phyloP scores from a whole-genome alignment of 345 rosid genomes.

The Populus pruinosa region DNA sequence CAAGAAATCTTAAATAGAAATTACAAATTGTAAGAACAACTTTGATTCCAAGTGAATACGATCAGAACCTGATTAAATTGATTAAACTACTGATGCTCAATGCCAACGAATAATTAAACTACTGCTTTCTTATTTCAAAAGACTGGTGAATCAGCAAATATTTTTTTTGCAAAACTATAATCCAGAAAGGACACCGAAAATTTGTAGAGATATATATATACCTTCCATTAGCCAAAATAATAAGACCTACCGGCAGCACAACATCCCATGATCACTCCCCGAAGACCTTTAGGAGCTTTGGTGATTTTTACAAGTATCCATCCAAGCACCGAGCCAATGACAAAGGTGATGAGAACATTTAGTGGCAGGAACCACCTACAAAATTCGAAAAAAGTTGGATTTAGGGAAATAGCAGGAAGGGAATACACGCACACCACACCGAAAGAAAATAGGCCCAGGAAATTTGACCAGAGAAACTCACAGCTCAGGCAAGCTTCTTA shows the following conservation, averaged over 20 bases:
- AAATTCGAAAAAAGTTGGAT: background rate
- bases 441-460: background rate
- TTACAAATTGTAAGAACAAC: background rate
- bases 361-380: slow-evolving; percentile 61
- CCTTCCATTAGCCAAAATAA: too few species aligned
- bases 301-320: slow-evolving; percentile 41
- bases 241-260: slow-evolving; percentile 42
- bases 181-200: background rate
- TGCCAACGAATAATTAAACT: too few species aligned
- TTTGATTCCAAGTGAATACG: too few species aligned
- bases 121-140: too few species aligned
- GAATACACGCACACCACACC: background rate
- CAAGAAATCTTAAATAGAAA: background rate
- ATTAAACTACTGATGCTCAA: too few species aligned
- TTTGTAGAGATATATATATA: too few species aligned
- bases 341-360: slow-evolving; percentile 39
- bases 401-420: background rate
- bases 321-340: slow-evolving; percentile 49
- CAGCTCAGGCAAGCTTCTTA: slow-evolving; percentile 24
- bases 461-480: slow-evolving; percentile 14
- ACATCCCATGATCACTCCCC: slow-evolving; percentile 50
- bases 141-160: background rate
- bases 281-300: slow-evolving; percentile 34
- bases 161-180: too few species aligned
- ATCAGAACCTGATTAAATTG: too few species aligned